These are phyloP conservation scores for Hypoxylon fragiforme DNA, from an alignment of 495 filamentous ascomycete species.

Conservation along the genomic window DNA sequence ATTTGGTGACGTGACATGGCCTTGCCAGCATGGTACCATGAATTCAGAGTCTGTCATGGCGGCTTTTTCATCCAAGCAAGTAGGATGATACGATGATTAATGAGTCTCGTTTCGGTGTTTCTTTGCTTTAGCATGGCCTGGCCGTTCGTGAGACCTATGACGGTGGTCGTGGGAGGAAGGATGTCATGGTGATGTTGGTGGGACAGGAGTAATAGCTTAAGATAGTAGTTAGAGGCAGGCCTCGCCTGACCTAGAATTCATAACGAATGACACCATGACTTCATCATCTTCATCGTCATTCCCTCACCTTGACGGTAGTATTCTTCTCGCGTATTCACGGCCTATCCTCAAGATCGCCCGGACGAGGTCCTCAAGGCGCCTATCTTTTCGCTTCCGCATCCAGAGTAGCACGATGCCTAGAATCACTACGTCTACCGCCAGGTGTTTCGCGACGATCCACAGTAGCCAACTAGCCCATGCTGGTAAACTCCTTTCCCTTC, in stretches of 20 bases:
- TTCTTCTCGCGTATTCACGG: conserved; percentile 59
- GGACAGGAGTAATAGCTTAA: too few species aligned
- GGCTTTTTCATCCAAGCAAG: too few species aligned
- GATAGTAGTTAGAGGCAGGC: not conserved
- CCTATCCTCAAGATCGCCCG: conserved; percentile 63
- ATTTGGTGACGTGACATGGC: too few species aligned
- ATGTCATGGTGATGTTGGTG: too few species aligned
- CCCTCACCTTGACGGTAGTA: conserved; percentile 57
- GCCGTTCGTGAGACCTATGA: too few species aligned
- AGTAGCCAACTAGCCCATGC: conserved; percentile 76
- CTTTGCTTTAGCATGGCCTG: too few species aligned
- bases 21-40: too few species aligned
- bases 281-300: not conserved
- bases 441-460: conserved; percentile 71
- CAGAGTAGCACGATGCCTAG: conserved; percentile 73
- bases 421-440: conserved; percentile 70
- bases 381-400: conserved; percentile 77
- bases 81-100: too few species aligned
- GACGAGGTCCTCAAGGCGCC: conserved; percentile 75
- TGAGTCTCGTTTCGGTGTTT: too few species aligned
- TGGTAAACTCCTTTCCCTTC: conserved; percentile 58
- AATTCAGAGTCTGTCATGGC: too few species aligned
- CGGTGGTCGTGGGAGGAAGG: too few species aligned
- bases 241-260: not conserved
- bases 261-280: not conserved